Evolutionary conservation across 2,329 filamentous ascomycete genomes (phyloP).

Genomic region (Aspergillus sp.): DNA sequence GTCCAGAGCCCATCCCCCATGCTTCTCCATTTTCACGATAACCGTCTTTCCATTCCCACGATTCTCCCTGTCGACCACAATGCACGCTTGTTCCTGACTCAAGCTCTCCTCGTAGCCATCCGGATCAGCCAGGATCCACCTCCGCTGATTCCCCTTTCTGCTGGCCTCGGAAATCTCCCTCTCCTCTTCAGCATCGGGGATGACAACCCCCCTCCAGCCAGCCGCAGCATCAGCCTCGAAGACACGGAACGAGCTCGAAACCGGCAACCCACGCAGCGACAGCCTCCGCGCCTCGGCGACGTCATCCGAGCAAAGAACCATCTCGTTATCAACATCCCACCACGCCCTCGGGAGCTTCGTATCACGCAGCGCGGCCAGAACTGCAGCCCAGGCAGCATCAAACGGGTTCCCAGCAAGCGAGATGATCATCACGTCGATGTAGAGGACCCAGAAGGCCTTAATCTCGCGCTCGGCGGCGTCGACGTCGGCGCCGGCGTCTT

Average conservation of each 20-base stretch:
- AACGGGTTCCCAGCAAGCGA: slow-evolving; percentile 87
- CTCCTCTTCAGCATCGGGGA: slow-evolving; percentile 24
- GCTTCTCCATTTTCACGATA: slow-evolving; percentile 69
- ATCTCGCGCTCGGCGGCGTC: slow-evolving; percentile 48
- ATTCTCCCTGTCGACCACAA: slow-evolving; percentile 58
- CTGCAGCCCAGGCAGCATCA: slow-evolving; percentile 78
- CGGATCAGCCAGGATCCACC: slow-evolving; percentile 76
- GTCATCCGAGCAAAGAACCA: slow-evolving; percentile 62
- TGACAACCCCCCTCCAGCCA: slow-evolving; percentile 29
- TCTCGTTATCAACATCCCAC: slow-evolving; percentile 76
- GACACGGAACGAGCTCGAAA: slow-evolving; percentile 68
- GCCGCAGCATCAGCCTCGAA: slow-evolving; percentile 52
- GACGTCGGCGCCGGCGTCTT: too few relatives aligned
- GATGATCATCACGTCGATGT: slow-evolving; percentile 91
- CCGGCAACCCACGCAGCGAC: slow-evolving; percentile 55
- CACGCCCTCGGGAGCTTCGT: slow-evolving; percentile 67
- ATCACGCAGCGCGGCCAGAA: slow-evolving; percentile 69
- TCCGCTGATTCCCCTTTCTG: slow-evolving; percentile 24
- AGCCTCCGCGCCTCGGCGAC: slow-evolving; percentile 48
- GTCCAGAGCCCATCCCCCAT: slow-evolving; percentile 64
- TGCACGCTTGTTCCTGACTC: slow-evolving; percentile 71
- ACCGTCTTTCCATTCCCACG: slow-evolving; percentile 41
- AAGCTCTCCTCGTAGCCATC: slow-evolving; percentile 82
- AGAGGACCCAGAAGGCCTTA: slow-evolving; percentile 89
- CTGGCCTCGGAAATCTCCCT: slow-evolving; percentile 37